A percentile compares a stretch with the other conserved stretches of the same genome.
Conservation (phyloP, 2,329 filamentous ascomycete genomes). For the Cladosporium phlei region DNA sequence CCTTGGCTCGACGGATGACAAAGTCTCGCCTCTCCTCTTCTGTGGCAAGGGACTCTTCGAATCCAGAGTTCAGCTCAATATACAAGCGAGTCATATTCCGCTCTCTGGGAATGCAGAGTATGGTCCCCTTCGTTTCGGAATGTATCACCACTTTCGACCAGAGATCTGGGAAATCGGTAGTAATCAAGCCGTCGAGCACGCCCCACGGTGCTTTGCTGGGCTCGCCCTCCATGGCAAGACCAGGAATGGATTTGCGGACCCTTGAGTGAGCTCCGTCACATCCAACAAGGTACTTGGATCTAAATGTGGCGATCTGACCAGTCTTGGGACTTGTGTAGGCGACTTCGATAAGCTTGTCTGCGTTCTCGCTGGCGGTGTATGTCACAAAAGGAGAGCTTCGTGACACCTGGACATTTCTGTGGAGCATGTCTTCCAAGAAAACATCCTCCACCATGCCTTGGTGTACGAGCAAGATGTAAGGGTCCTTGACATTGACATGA, state of each 20-base stretch:
- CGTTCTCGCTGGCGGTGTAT: slow-evolving; percentile 32
- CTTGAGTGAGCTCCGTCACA: slow-evolving; percentile 70
- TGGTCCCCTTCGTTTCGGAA: slow-evolving; percentile 62
- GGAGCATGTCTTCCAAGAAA: slow-evolving; percentile 64
- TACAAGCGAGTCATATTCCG: slow-evolving; percentile 65
- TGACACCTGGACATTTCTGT: slow-evolving; percentile 58
- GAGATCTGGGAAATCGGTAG: slow-evolving; percentile 69
- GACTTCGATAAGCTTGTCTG: slow-evolving; percentile 22
- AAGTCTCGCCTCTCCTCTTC: slow-evolving; percentile 55
- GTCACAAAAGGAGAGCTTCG: slow-evolving; percentile 60
- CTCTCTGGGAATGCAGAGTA: slow-evolving; percentile 70
- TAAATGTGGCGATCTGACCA: slow-evolving; percentile 40
- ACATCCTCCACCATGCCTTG: slow-evolving; percentile 72
- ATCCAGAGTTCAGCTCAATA: slow-evolving; percentile 41
- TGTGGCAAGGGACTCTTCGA: slow-evolving; percentile 29
- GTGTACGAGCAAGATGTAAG: slow-evolving; percentile 55
- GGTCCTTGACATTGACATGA: slow-evolving; percentile 48
- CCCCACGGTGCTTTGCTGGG: slow-evolving; percentile 61
- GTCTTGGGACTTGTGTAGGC: slow-evolving; percentile 37
- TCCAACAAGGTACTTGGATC: slow-evolving; percentile 62
- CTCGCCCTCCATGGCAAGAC: slow-evolving; percentile 45
- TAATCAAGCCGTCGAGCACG: slow-evolving; percentile 65
- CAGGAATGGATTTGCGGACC: slow-evolving; percentile 60
- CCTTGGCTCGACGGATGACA: slow-evolving; percentile 60
- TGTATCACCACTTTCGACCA: slow-evolving; percentile 70